Evolutionary conservation across 805 yeast species (phyloP).

Genomic region (Yarrowia divulgata): DNA sequence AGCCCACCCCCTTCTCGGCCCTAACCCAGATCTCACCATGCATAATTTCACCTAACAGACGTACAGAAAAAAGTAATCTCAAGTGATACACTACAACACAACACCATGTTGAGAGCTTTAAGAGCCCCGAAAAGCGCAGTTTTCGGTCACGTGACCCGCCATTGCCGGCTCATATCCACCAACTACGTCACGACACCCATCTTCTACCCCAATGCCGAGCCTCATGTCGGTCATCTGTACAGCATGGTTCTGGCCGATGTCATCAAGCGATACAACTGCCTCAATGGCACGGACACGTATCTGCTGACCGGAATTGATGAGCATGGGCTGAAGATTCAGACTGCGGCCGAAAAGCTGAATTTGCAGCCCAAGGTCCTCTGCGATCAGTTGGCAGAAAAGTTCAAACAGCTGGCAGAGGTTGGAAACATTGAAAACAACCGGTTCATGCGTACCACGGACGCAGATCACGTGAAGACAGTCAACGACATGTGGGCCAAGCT

Average conservation of each 20-base stretch:
- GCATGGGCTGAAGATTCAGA: constrained; percentile 91
- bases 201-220: constrained; percentile 93
- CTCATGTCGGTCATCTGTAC: constrained; percentile 93
- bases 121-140: neutral
- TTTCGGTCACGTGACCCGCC: neutral
- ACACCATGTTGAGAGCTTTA: constrained; percentile 1
- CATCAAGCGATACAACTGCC: constrained; percentile 56
- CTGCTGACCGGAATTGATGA: constrained; percentile 95
- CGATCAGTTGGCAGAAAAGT: constrained; percentile 69
- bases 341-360: constrained; percentile 70
- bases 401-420: constrained; percentile 65
- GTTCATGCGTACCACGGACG: constrained; percentile 90
- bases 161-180: constrained; percentile 11
- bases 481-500: constrained; percentile 72
- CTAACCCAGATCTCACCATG: constrained; percentile 5
- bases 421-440: constrained; percentile 69
- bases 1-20: neutral
- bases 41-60: neutral
- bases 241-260: constrained; percentile 86
- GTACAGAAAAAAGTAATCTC: neutral
- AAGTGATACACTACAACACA: neutral
- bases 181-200: constrained; percentile 80
- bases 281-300: neutral
- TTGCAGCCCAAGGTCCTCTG: constrained; percentile 72
- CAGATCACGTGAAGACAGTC: constrained; percentile 74